Evolutionary conservation across 352 stramenopile genomes (phyloP).

Genomic region (Pythium guiyangense): DNA sequence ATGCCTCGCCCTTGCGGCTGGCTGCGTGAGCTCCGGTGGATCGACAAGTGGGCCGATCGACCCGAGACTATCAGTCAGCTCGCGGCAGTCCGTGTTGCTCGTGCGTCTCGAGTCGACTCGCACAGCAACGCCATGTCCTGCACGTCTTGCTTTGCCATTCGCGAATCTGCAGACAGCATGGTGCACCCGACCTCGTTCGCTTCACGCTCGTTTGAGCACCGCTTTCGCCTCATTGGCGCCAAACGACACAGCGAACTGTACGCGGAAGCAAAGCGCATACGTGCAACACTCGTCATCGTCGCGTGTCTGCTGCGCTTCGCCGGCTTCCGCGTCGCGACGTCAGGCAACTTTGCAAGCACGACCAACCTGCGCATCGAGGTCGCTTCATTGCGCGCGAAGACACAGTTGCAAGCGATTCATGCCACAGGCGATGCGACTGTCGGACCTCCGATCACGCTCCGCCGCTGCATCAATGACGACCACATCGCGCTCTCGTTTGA

Average conservation of each 20-base stretch:
- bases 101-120: no score
- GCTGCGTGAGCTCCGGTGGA: no score
- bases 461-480: background rate
- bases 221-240: background rate
- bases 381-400: background rate
- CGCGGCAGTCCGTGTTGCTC: no score
- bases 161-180: background rate
- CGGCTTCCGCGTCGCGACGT: background rate
- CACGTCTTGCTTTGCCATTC: background rate
- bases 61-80: no score
- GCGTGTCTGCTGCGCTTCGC: background rate
- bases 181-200: background rate
- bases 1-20: no score
- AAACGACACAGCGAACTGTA: background rate
- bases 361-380: background rate
- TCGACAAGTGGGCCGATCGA: no score
- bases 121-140: background rate
- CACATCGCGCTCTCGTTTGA: conserved; percentile 12
- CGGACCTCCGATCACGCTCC: conserved; percentile 2
- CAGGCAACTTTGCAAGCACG: background rate
- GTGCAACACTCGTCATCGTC: background rate
- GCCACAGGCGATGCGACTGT: background rate
- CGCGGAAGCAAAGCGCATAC: background rate
- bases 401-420: background rate
- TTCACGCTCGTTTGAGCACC: background rate